A percentile compares a stretch with the other conserved stretches of the same genome.
phyloP scores from a whole-genome alignment of 352 stramenopile genomes.

The Phytophthora sp. region DNA sequence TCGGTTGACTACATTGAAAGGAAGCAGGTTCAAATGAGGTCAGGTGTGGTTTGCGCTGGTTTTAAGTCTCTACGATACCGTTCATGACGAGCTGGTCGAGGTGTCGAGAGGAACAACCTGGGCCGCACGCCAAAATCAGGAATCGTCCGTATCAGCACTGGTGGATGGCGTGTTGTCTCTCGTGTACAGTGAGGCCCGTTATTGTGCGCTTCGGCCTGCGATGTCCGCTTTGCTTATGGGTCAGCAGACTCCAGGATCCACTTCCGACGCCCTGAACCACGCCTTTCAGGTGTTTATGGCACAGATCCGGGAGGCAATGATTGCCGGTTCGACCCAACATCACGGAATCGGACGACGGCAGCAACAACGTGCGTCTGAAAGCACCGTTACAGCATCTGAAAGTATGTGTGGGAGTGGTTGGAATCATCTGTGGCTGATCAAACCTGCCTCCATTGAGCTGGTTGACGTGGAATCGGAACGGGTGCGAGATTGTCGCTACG shows the following conservation, averaged over 20 bases:
- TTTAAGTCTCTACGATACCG: too few relatives aligned
- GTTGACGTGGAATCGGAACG: neutral
- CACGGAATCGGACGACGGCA: neutral
- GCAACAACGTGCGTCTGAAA: neutral
- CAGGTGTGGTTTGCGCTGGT: too few relatives aligned
- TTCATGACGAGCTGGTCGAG: too few relatives aligned
- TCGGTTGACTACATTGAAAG: too few relatives aligned
- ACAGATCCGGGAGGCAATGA: conserved; percentile 1
- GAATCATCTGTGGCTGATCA: neutral
- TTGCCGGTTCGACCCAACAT: neutral
- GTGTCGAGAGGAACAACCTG: too few relatives aligned
- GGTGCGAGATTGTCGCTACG: neutral
- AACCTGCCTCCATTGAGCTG: neutral
- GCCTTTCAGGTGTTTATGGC: conserved; percentile 6
- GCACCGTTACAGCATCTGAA: too few relatives aligned
- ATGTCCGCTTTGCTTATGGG: conserved; percentile 10
- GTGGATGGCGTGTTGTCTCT: conserved; percentile 37
- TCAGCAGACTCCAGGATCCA: neutral
- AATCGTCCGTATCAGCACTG: conserved; percentile 13
- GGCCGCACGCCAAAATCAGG: too few relatives aligned
- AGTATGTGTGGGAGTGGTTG: neutral
- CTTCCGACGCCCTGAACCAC: neutral
- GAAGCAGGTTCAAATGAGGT: too few relatives aligned
- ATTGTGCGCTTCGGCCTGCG: conserved; percentile 10
- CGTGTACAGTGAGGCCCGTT: conserved; percentile 19